Base-by-base conservation (phyloP, 1,284 basidiomycete genomes). In the Cystobasidium sp. region DNA sequence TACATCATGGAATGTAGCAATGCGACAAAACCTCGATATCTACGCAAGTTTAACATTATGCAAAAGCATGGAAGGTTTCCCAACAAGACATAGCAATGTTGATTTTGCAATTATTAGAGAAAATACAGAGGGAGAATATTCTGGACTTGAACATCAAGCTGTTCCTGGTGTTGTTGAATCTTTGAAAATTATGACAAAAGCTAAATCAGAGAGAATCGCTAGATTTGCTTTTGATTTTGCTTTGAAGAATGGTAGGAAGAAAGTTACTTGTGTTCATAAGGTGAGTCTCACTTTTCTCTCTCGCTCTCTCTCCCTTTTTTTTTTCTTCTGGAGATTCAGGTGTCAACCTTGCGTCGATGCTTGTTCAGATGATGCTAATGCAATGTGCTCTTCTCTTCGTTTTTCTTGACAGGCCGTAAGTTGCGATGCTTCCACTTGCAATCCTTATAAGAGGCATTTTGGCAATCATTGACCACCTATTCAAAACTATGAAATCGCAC, bases 71-170 rank as follows among this genome's bases (percentile, higher is more conserved):
- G 92, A 94, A n/a, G 97, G 97, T 68, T 90, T 95, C 85, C 91
- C 94, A 53, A 98, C 97, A 56, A 92, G 96, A 80, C 96, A 99
- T 86, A 87, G 89, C 77, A 91, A 97, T 82, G 97, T 99, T 82
- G 96, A 99, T 85, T 97, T 97, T 84, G 94, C 93, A 80, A 95
- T 99, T 84, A 98, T 99, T 83, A 94, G 97, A 85, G 97, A 99
- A 84, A 99, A 99, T 86, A 99, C 97, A 24, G 97, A 99, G 87
- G 97, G 97, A 80, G 97, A 99, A 86, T 99, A 99, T 86, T 96
- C 94, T 79, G 97, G 97, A 74, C 86, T 99, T 78, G 97, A 99
- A 84, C 97, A 99, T 86, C 92, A 80, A 76, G 94, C 92, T 80
- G 97, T 91, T 84, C 97, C 97, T 37, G 97, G 97, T 83, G 97